Conservation (phyloP, 352 stramenopile genomes). For the Phytopythium oedochilum region DNA sequence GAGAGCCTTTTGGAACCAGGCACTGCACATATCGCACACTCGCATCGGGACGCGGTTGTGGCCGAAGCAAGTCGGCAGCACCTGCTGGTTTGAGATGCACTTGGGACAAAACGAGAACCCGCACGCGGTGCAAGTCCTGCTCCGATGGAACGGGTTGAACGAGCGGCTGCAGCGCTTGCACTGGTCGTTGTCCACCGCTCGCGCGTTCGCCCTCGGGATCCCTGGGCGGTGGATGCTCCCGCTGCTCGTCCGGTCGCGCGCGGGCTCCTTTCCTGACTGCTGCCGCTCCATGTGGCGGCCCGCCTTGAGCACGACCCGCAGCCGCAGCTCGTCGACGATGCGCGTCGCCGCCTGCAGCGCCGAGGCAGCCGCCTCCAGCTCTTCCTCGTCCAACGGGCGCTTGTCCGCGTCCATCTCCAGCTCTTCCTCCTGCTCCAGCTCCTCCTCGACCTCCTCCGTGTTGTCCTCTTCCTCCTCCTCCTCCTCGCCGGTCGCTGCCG, state of each 20-base stretch:
- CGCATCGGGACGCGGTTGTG: slow-evolving; percentile 40
- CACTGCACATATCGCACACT: slow-evolving; percentile 50
- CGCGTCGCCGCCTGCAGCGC: slow-evolving; percentile 53
- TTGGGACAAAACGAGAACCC: slow-evolving; percentile 64
- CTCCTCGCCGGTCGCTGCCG: slow-evolving; percentile 12
- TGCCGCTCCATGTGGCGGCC: slow-evolving; percentile 36
- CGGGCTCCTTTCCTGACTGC: slow-evolving; percentile 3
- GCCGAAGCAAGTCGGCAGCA: slow-evolving; percentile 58
- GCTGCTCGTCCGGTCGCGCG: not conserved
- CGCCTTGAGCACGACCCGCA: slow-evolving; percentile 47
- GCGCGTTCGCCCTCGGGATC: slow-evolving; percentile 37
- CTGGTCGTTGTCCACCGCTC: slow-evolving; percentile 18
- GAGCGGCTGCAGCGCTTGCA: slow-evolving; percentile 56
- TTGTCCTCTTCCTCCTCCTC: slow-evolving; percentile 48
- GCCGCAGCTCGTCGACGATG: slow-evolving; percentile 48
- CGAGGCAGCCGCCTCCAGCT: slow-evolving; percentile 37
- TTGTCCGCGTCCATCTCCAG: slow-evolving; percentile 4
- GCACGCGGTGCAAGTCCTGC: slow-evolving; percentile 49
- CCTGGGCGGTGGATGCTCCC: slow-evolving; percentile 16
- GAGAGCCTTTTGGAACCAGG: slow-evolving; percentile 66
- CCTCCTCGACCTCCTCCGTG: slow-evolving; percentile 30
- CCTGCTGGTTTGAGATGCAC: slow-evolving; percentile 45
- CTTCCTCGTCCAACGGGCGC: slow-evolving; percentile 31
- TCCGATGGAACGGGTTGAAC: slow-evolving; percentile 70
- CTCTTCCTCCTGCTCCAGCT: slow-evolving; percentile 19